Evolutionary conservation across 805 yeast genomes (phyloP).

Genomic region (Brettanomyces sp.): DNA sequence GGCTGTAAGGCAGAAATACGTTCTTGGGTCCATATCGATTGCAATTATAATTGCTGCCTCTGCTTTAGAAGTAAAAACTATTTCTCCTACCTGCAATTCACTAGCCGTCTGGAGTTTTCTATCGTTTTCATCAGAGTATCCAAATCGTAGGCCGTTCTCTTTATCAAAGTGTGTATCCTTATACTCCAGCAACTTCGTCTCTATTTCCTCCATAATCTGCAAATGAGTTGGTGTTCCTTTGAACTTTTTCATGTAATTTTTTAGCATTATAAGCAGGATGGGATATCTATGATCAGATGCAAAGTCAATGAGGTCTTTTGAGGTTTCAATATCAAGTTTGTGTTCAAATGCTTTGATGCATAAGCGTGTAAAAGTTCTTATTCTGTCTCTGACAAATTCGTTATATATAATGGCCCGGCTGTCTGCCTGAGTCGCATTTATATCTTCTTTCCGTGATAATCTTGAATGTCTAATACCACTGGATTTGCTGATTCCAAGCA

Average conservation of each 20-base stretch:
- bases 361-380: too few species aligned
- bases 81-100: not conserved
- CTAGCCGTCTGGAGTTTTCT: not conserved
- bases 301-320: not conserved
- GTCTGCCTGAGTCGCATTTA: too few species aligned
- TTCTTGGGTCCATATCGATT: not conserved
- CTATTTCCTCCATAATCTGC: not conserved
- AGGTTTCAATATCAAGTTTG: too few species aligned
- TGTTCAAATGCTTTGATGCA: too few species aligned
- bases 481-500: too few species aligned
- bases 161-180: not conserved
- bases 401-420: too few species aligned
- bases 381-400: too few species aligned
- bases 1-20: not conserved
- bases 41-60: not conserved
- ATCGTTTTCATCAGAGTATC: not conserved
- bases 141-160: not conserved
- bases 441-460: too few species aligned
- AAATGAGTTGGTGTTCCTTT: not conserved
- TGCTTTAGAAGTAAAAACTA: not conserved
- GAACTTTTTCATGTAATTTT: not conserved
- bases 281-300: not conserved
- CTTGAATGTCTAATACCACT: too few species aligned
- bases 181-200: not conserved
- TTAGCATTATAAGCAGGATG: not conserved